Evolutionary conservation across 139 green algal genomes (phyloP), one percentile per base, ranked within the genome.

Genomic region (Dunaliella sp.): DNA sequence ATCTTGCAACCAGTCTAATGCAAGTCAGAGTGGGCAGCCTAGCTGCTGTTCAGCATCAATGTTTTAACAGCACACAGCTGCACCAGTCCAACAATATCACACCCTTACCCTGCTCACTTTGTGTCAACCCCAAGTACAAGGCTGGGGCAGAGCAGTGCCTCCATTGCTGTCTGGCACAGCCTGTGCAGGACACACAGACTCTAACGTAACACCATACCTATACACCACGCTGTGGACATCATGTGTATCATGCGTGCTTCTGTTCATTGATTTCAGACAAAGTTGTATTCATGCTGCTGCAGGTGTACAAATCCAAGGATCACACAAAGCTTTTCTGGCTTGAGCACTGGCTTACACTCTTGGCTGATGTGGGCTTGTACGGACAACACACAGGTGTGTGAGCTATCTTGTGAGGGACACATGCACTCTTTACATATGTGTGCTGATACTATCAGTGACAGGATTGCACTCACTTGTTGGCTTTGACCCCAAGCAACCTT

Each of bases 301-400:
- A 65, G 48, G 48, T 92, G 59, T 89, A 90, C 87, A 92, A 92
- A 38, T 87, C 89, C 0, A 78, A 83, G 22, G 78, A 83, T 35
- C 78, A 28, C 78, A 90, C 88, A 31, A 89, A 90, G 72, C 87
- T 81, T 48, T 92, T 93, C 31, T 93, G 86, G 85, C 85, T 90
- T 3, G 88, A 93, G 85, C 89, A 93, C 80, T 93, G 82, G 74
- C 37, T 87, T 22, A 34, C 83, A 22, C 86, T 93, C 35, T 76
- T 93, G 85, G 87, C 90, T 30, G 75, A 58, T 36, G 80, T 83
- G 59, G 76, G 87, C 32, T 83, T 93, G 38, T 78, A 92, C 36
- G 88, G 76, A 12, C 76, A 2, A 24, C 79, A 38, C 36, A 75
- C 76, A 34, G 80, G 38, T 65, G 48, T 65, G 48, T 65, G n/a